These are phyloP conservation scores for Trichoderma harzianum DNA, from an alignment of 2,329 filamentous ascomycete genomes.

Conservation along the genomic window DNA sequence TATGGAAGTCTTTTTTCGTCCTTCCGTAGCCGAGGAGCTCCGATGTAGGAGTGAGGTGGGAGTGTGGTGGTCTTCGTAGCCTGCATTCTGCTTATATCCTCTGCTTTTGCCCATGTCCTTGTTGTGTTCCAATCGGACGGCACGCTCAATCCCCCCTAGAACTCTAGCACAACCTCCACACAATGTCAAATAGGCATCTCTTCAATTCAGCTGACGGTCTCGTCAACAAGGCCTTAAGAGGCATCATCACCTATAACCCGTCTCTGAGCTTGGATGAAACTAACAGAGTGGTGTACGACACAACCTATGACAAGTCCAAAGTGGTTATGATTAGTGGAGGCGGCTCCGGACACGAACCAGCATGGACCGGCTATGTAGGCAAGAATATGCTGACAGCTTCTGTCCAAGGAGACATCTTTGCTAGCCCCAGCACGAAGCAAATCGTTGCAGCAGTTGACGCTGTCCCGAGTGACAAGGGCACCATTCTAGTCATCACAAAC, in stretches of 20 bases:
- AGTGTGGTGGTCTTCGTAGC: not conserved
- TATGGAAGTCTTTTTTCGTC: conserved; percentile 1
- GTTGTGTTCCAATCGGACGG: not conserved
- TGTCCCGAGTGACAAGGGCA: conserved; percentile 52
- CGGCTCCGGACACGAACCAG: conserved; percentile 58
- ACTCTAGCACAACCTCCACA: not conserved
- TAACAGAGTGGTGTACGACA: conserved; percentile 52
- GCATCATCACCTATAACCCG: conserved; percentile 53
- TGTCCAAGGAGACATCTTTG: conserved; percentile 61
- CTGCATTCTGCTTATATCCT: conserved; percentile 7
- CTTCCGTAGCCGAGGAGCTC: not conserved
- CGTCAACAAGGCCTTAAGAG: conserved; percentile 49
- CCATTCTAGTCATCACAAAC: conserved; percentile 61
- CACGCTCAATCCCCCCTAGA: not conserved
- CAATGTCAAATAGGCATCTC: conserved; percentile 53
- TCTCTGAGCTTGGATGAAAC: conserved; percentile 47
- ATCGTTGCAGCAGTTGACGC: conserved; percentile 57
- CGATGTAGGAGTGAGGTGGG: conserved; percentile 1
- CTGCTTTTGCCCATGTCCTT: not conserved
- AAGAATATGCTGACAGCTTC: conserved; percentile 58
- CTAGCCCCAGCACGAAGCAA: conserved; percentile 60
- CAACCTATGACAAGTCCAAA: conserved; percentile 40
- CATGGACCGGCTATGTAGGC: conserved; percentile 63
- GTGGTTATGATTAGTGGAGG: conserved; percentile 54
- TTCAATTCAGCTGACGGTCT: conserved; percentile 52